Conservation (phyloP, 352 stramenopile genomes). For the Globisporangium ultimum region DNA sequence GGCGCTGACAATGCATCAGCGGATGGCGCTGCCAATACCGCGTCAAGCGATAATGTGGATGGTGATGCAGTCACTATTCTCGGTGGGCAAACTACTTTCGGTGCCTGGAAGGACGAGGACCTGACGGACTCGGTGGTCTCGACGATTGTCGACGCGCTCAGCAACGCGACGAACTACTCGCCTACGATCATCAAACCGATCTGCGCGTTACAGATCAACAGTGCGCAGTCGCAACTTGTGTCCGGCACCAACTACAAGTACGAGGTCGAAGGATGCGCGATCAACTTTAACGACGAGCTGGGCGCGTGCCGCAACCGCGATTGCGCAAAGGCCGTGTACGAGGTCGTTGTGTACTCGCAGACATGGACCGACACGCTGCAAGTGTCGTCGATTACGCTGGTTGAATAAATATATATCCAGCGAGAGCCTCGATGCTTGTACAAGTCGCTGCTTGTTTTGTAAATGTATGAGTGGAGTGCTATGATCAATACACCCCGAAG, state of each 20-base stretch:
- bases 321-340: slow-evolving; percentile 29
- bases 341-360: slow-evolving; percentile 36
- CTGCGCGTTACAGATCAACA: slow-evolving; percentile 38
- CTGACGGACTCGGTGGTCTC: slow-evolving; percentile 7
- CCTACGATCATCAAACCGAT: slow-evolving; percentile 24
- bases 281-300: slow-evolving; percentile 28
- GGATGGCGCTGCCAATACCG: not conserved
- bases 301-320: slow-evolving; percentile 39
- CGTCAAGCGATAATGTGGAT: not conserved
- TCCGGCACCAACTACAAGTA: slow-evolving; percentile 63
- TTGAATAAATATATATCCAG: slow-evolving; percentile 13
- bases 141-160: slow-evolving; percentile 31
- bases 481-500: too few relatives aligned
- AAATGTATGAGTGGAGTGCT: too few relatives aligned
- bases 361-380: slow-evolving; percentile 36
- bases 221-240: slow-evolving; percentile 37
- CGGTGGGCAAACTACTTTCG: slow-evolving; percentile 2
- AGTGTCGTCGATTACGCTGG: slow-evolving; percentile 30
- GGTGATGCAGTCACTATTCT: not conserved
- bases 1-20: not conserved
- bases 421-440: not conserved
- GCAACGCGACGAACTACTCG: slow-evolving; percentile 28
- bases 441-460: not conserved
- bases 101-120: slow-evolving; percentile 4
- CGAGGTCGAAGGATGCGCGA: slow-evolving; percentile 40